Percentiles rank a stretch among this genome's conserved stretches.
phyloP scores from a whole-genome alignment of 495 filamentous ascomycete genomes.

The Cenococcum geophilum region DNA sequence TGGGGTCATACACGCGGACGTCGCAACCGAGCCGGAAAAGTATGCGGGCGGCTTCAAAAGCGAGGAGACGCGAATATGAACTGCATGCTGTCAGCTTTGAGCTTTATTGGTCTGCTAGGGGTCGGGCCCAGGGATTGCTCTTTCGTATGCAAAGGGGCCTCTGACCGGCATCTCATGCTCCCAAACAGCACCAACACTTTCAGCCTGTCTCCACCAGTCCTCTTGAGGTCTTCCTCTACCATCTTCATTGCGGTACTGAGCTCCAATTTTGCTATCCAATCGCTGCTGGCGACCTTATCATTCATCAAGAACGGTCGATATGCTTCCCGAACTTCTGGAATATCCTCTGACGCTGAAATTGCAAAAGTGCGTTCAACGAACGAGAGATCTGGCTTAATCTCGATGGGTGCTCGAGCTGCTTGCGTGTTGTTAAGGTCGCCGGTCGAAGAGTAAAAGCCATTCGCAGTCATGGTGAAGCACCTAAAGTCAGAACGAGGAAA shows the following conservation, averaged over 20 bases:
- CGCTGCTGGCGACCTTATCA: slow-evolving; percentile 34
- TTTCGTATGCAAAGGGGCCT: background rate
- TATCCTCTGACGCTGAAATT: slow-evolving; percentile 45
- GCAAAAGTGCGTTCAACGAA: slow-evolving; percentile 40
- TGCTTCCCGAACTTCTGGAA: slow-evolving; percentile 42
- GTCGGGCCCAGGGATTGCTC: background rate
- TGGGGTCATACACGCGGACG: slow-evolving; percentile 60
- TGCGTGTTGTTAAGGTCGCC: slow-evolving; percentile 43
- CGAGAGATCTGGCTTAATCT: slow-evolving; percentile 22
- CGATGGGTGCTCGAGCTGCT: slow-evolving; percentile 29
- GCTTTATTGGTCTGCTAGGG: background rate
- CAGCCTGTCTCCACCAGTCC: slow-evolving; percentile 44
- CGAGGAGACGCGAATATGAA: slow-evolving; percentile 58
- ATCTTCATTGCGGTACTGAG: slow-evolving; percentile 50
- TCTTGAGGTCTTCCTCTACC: slow-evolving; percentile 43
- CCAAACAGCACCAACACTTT: slow-evolving; percentile 61
- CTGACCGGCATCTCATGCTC: slow-evolving; percentile 48
- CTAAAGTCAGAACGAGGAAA: background rate
- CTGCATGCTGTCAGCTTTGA: slow-evolving; percentile 28
- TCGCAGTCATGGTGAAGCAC: background rate
- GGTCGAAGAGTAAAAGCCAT: background rate
- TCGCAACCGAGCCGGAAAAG: slow-evolving; percentile 64
- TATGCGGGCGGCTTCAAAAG: slow-evolving; percentile 55
- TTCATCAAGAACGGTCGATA: slow-evolving; percentile 56
- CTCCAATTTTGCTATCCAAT: slow-evolving; percentile 55